Conservation (phyloP, 2,329 filamentous ascomycete species). For the Orbilia brochopaga region DNA sequence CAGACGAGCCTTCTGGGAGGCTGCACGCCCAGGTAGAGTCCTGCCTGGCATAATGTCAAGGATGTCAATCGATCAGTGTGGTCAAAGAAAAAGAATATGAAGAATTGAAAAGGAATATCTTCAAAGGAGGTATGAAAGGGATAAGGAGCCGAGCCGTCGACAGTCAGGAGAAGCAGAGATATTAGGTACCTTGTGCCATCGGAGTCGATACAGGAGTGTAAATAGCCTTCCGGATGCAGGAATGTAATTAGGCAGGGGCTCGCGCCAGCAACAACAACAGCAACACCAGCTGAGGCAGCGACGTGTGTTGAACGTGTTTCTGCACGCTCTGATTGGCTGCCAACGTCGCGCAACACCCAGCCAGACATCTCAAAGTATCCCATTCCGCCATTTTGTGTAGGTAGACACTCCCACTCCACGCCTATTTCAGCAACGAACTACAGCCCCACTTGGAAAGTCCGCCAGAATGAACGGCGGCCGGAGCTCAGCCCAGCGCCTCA, state of each 20-base stretch:
- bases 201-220: conserved; percentile 14
- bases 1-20: conserved; percentile 58
- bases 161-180: not conserved
- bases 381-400: too few relatives aligned
- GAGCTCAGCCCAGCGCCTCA: not conserved
- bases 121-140: not conserved
- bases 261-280: conserved; percentile 22
- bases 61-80: not conserved
- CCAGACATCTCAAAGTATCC: too few relatives aligned
- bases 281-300: conserved; percentile 11
- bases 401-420: too few relatives aligned
- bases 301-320: conserved; percentile 28
- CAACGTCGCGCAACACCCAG: conserved; percentile 20
- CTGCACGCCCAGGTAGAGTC: conserved; percentile 24
- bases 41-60: conserved; percentile 36
- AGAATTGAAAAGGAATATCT: not conserved
- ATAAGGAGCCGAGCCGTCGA: not conserved
- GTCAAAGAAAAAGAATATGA: not conserved
- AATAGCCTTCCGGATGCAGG: conserved; percentile 47
- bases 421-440: not conserved
- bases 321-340: conserved; percentile 14
- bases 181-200: not conserved
- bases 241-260: conserved; percentile 36
- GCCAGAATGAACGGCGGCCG: not conserved
- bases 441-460: not conserved